Evolutionary conservation across 495 filamentous ascomycete genomes (phyloP).

Genomic region (Glarea lozoyensis): DNA sequence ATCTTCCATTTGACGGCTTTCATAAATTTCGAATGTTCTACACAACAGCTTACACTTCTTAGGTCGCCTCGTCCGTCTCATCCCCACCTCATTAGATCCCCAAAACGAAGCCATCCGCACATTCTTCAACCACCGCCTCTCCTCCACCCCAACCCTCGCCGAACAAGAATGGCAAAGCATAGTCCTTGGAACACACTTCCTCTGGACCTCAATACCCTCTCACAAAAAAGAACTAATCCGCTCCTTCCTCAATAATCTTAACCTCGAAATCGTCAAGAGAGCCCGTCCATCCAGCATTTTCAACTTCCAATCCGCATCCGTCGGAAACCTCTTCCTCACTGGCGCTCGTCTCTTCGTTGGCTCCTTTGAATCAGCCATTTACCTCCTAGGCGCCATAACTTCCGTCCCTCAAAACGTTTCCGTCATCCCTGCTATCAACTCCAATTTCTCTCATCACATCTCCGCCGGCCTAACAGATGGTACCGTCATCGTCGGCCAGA

Average conservation of each 20-base stretch:
- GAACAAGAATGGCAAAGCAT: slow-evolving; percentile 79
- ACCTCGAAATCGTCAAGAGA: slow-evolving; percentile 85
- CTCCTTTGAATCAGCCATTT: slow-evolving; percentile 73
- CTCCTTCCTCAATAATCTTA: slow-evolving; percentile 77
- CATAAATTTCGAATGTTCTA: not conserved
- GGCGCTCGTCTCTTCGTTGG: slow-evolving; percentile 75
- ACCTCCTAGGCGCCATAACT: slow-evolving; percentile 73
- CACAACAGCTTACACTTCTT: slow-evolving; percentile 1
- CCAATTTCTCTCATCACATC: slow-evolving; percentile 91
- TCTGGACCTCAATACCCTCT: slow-evolving; percentile 70
- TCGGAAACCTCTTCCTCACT: slow-evolving; percentile 93
- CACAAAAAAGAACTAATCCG: slow-evolving; percentile 88
- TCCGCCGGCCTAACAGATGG: slow-evolving; percentile 71
- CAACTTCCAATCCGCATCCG: slow-evolving; percentile 78
- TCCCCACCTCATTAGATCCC: slow-evolving; percentile 50
- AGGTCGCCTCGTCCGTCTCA: slow-evolving; percentile 86
- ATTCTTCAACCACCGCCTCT: slow-evolving; percentile 80
- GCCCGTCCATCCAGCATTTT: slow-evolving; percentile 69
- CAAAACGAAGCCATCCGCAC: slow-evolving; percentile 65
- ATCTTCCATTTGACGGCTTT: not conserved
- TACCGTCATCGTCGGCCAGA: slow-evolving; percentile 79
- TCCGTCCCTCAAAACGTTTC: slow-evolving; percentile 63
- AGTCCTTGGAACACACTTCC: slow-evolving; percentile 64
- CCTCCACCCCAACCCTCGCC: slow-evolving; percentile 42
- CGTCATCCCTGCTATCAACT: slow-evolving; percentile 85